phyloP scores from a whole-genome alignment of 176 grass and related monocot species.

The Rhipidocladum racemiflorum region DNA sequence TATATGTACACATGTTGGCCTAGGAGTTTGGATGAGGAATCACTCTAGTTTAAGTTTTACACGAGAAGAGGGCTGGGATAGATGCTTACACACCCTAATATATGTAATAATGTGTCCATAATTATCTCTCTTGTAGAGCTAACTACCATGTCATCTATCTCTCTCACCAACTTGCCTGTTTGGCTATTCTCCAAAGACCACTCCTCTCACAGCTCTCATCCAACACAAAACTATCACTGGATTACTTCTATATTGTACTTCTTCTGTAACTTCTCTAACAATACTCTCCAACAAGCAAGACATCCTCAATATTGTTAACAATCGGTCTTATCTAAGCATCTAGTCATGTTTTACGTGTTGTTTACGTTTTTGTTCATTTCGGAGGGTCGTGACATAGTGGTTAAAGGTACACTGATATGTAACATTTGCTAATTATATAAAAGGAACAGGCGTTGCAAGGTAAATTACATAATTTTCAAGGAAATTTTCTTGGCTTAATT shows the following conservation, averaged over 20 bases:
- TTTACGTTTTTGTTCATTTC: conserved; percentile 15
- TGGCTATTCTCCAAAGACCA: conserved; percentile 54
- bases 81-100: conserved; percentile 4
- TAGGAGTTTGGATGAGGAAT: conserved; percentile 44
- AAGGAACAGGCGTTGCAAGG: neutral
- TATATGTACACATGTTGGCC: conserved; percentile 19
- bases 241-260: conserved; percentile 37
- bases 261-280: conserved; percentile 48
- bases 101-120: conserved; percentile 10
- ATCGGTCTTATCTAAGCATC: conserved; percentile 15
- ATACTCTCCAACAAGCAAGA: conserved; percentile 34
- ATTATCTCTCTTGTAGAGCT: neutral
- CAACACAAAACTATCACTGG: conserved; percentile 49
- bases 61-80: conserved; percentile 49
- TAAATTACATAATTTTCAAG: no score
- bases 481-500: neutral
- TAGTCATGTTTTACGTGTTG: neutral
- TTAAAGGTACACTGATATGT: neutral
- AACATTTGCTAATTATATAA: neutral
- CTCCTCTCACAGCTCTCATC: conserved; percentile 47
- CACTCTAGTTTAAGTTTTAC: conserved; percentile 69
- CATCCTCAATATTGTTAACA: neutral
- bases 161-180: conserved; percentile 48
- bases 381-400: neutral
- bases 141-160: conserved; percentile 26